Base-by-base conservation (phyloP, 2,329 filamentous ascomycete species). In the Monosporascus sp. region DNA sequence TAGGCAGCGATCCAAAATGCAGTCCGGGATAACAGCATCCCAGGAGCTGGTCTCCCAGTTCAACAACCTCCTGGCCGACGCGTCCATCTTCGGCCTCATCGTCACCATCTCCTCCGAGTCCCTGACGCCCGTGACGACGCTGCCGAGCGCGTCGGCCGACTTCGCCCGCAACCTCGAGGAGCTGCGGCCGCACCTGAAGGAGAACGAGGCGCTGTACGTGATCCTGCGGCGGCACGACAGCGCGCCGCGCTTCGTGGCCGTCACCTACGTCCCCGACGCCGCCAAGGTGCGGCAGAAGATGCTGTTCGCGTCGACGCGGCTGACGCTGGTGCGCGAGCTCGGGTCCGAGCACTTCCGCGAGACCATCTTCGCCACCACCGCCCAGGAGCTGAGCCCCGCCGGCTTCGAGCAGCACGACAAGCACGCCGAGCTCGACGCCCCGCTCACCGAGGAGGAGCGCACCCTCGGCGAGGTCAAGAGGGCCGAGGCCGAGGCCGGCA, bases 221-320 rank as follows among this genome's bases (percentile, higher is more conserved):
- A 81, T 94, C 63, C 81, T 94, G 43, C 86, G 88, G 48, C 84
- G 86, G 52, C 78, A 86, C 68, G 77, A 83, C 50, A 67, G 71
- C 38, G 70, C 75, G 3, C 81, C 80, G n/a, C 71, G 70, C 59
- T 83, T 91, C 58, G 73, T 88, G 25, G 87, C 86, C 46, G 75
- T 92, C 37, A 90, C 88, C 37, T 94, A 91, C 69, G 84, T 94
- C 6, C 90, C 89, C 25, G 88, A 93, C 70, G 67, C 82, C 1
- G 89, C 89, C 39, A 87, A 86, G 27, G 89, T 94, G 53, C 85
- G 89, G 39, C 87, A 90, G 68, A 94, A 94, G 77, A 94, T 90
- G 86, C 80, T 94, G 22, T 92, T 93, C 69, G 89, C 89, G 6
- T 82, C 85, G 24, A 92, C 89, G 27, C 81, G 88, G 9, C 76